Evolutionary conservation across 805 yeast species (phyloP).

Genomic region (Ascoidea tarda): DNA sequence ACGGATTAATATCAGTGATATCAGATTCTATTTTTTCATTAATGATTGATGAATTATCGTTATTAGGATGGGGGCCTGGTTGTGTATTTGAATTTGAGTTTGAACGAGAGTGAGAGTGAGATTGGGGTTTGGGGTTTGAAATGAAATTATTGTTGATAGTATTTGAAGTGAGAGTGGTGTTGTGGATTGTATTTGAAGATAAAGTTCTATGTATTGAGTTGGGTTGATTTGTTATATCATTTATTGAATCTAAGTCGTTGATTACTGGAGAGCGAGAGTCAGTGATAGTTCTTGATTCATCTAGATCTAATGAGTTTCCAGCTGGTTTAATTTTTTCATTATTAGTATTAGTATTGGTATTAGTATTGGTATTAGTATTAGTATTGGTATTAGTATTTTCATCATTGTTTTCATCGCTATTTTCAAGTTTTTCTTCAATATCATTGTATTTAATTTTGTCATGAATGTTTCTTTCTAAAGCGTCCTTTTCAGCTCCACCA

Average conservation of each 20-base stretch:
- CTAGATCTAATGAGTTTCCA: not conserved
- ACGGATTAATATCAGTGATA: not conserved
- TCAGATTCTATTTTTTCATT: not conserved
- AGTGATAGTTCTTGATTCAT: not conserved
- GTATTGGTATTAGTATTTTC: not conserved
- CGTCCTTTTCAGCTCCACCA: conserved; percentile 43
- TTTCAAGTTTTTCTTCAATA: conserved; percentile 7
- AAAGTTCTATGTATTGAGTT: not conserved
- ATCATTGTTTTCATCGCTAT: not conserved
- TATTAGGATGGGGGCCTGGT: not conserved
- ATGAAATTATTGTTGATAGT: not conserved
- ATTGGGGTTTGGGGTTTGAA: no score
- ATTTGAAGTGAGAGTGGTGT: not conserved
- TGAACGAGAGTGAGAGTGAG: not conserved
- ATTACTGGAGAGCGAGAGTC: conserved; percentile 5
- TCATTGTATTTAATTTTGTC: conserved; percentile 24
- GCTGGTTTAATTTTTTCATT: not conserved
- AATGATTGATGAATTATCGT: not conserved
- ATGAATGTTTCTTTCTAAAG: conserved; percentile 27
- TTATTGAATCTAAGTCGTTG: conserved; percentile 6
- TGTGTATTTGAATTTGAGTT: not conserved
- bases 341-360: not conserved
- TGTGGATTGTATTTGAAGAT: not conserved
- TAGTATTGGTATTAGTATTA: not conserved
- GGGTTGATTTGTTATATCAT: not conserved